These are phyloP conservation scores for Leishmania arabica DNA, from an alignment of 208 protist genomes.

Conservation along the genomic window DNA sequence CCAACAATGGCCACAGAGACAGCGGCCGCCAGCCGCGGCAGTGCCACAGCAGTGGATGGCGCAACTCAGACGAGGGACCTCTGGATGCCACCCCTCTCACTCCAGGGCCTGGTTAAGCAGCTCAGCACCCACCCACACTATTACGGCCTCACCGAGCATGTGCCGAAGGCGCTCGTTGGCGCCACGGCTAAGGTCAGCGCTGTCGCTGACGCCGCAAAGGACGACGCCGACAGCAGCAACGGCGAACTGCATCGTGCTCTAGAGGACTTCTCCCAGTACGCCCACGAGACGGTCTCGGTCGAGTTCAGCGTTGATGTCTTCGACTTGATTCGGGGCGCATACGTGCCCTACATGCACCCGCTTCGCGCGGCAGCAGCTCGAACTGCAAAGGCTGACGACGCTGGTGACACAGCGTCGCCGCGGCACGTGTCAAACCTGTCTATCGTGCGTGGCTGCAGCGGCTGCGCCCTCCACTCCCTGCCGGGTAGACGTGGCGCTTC, in stretches of 20 bases:
- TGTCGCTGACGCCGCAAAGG: too few species aligned
- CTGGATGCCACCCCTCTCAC: slow-evolving; percentile 19
- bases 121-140: neutral
- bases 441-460: slow-evolving; percentile 7
- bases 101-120: neutral
- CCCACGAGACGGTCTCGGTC: slow-evolving; percentile 12
- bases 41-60: neutral
- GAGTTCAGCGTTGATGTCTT: slow-evolving; percentile 4
- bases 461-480: slow-evolving; percentile 17
- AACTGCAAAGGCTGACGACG: too few species aligned
- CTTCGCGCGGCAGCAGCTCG: neutral
- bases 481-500: slow-evolving; percentile 18
- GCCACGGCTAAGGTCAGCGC: neutral
- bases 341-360: slow-evolving; percentile 12
- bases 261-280: slow-evolving; percentile 16
- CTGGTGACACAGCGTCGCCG: neutral
- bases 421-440: neutral
- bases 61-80: neutral
- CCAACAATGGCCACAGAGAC: neutral
- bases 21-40: neutral
- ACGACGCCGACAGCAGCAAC: neutral
- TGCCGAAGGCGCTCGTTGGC: neutral
- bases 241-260: neutral
- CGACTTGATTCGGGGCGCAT: neutral
- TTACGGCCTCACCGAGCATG: neutral